Percentiles rank a stretch among this genome's conserved stretches.
Conservation (phyloP, 2,329 filamentous ascomycete species). For the Fusarium keratoplasticum region DNA sequence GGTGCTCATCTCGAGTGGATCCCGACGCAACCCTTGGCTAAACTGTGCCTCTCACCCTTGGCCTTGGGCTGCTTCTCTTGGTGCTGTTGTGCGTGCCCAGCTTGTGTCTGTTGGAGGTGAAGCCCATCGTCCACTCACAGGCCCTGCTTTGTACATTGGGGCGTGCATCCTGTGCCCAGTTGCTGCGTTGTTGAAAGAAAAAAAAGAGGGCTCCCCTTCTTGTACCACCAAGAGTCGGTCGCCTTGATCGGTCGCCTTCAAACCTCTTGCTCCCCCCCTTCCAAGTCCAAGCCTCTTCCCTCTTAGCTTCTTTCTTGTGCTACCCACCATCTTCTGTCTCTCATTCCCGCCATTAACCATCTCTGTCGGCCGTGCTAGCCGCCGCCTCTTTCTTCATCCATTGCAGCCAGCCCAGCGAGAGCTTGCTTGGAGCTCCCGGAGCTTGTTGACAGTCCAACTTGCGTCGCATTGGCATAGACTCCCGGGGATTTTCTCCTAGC, state of each 20-base stretch:
- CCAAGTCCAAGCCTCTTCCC: neutral
- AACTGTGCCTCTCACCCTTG: neutral
- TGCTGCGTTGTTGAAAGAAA: neutral
- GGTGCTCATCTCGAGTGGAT: conserved; percentile 19
- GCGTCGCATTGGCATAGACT: conserved; percentile 27
- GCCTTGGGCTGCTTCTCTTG: neutral
- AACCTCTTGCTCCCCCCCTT: neutral
- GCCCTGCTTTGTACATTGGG: neutral
- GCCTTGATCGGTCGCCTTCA: conserved; percentile 12
- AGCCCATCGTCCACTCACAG: neutral
- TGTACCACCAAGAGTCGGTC: conserved; percentile 9
- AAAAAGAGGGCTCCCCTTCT: neutral
- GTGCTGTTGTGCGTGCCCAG: neutral
- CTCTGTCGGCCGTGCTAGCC: conserved; percentile 31
- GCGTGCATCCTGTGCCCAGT: conserved; percentile 4
- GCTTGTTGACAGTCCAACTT: conserved; percentile 13
- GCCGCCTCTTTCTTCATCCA: conserved; percentile 11
- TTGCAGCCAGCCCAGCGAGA: too few relatives aligned
- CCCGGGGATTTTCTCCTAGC: conserved; percentile 33
- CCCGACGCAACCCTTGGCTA: neutral
- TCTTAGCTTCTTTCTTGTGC: conserved; percentile 32
- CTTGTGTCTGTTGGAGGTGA: neutral
- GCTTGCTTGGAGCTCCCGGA: conserved; percentile 4
- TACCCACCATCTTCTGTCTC: conserved; percentile 21
- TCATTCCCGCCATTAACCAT: conserved; percentile 32